Evolutionary conservation across 228 moss, liverwort and hornwort species (phyloP), one percentile per base, ranked within the genome.

Genomic region (Sphagnum fallax): DNA sequence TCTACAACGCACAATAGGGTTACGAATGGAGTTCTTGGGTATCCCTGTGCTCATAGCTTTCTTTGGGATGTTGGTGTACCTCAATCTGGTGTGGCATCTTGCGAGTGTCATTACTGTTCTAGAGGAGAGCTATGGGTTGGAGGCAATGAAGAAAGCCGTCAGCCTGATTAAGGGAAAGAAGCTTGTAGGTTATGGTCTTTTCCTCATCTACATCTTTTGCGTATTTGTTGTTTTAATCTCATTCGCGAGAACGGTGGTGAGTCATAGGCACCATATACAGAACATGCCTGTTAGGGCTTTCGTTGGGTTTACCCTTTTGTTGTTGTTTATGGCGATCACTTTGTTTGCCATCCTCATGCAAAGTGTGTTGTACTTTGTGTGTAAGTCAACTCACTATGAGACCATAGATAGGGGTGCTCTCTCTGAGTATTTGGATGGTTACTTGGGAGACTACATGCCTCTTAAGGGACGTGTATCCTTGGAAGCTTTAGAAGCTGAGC

Each of bases 361-460:
- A 70, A 96, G 92, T 51, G 89, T 96, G 51, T 75, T 96, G 4
- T 96, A 96, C 52, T 92, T 96, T 47, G 90, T 89, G 4, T 96
- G 95, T 67, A 96, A 96, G 80, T 89, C 92, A 16, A 69, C 84
- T 52, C 92, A 92, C 71, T 86, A 91, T 47, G 92, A 96, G 80
- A 92, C 83, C 81, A 89, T 95, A 5, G 95, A 96, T 67, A 85
- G 95, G 75, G 89, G 91, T 70, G 92, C 89, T 5, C 78, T 96
- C 52, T 83, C 90, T 11, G 95, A 96, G 78, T 90, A 89, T 67
- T 72, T 96, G 77, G 95, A 96, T 79, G 95, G 91, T 6, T 92
- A 92, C 51, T 66, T 92, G 70, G 92, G 95, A 55, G 95, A 96
- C 72, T 92, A 96, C 67, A 89, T 92, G 89, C 92, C 92, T 5